phyloP scores from a whole-genome alignment of 441 rosid species.

The Jatropha podagrica region DNA sequence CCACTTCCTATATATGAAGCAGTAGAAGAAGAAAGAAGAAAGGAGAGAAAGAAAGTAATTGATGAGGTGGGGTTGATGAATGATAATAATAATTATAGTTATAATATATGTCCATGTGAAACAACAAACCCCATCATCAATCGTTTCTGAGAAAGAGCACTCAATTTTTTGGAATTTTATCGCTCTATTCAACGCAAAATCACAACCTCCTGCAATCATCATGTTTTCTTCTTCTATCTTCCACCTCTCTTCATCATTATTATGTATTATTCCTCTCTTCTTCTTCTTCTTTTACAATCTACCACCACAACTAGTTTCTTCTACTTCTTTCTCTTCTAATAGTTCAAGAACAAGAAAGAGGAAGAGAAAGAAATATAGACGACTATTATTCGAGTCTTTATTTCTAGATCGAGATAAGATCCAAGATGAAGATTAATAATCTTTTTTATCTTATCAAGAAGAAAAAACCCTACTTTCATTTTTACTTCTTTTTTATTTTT shows the following conservation, averaged over 20 bases:
- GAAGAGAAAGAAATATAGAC: conserved; percentile 8
- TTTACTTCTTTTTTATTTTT: not conserved
- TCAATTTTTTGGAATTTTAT: conserved; percentile 25
- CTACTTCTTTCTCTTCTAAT: conserved; percentile 14
- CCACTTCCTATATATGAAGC: too few species aligned
- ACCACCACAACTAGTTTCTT: conserved; percentile 20
- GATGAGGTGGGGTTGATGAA: conserved; percentile 23
- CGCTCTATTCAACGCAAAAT: conserved; percentile 29
- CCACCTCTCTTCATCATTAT: conserved; percentile 45
- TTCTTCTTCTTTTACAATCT: conserved; percentile 32
- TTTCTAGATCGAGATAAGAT: not conserved
- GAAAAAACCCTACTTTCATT: conserved; percentile 42
- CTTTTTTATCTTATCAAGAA: conserved; percentile 25
- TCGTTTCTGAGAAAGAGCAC: conserved; percentile 21
- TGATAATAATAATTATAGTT: conserved; percentile 17
- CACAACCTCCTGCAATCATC: conserved; percentile 41
- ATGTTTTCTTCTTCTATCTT: conserved; percentile 44
- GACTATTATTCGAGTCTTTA: not conserved
- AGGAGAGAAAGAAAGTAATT: not conserved
- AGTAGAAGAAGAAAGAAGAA: not conserved
- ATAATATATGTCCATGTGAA: conserved; percentile 28
- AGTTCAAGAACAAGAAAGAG: conserved; percentile 9
- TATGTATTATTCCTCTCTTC: conserved; percentile 28
- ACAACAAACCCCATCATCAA: conserved; percentile 21
- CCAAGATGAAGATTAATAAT: conserved; percentile 25